Percentiles rank a stretch among this genome's conserved stretches.
Conservation (phyloP, 352 stramenopile species). For the Phytophthora colocasiae region DNA sequence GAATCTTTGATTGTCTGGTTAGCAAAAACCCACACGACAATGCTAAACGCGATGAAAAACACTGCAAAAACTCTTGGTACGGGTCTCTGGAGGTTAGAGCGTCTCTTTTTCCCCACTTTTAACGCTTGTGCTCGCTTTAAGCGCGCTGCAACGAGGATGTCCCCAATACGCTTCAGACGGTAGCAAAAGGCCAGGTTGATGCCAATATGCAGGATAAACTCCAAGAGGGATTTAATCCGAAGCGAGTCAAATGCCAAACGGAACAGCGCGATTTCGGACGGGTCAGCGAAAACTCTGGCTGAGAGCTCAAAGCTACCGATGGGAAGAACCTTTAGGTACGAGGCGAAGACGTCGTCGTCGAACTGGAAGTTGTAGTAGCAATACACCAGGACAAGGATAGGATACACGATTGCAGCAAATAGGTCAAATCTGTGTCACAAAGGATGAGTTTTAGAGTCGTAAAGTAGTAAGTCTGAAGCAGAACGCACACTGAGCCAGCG, state of each 20-base stretch:
- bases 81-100: slow-evolving; percentile 2
- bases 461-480: background rate
- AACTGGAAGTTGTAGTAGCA: slow-evolving; percentile 42
- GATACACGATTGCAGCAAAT: slow-evolving; percentile 34
- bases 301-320: slow-evolving; percentile 34
- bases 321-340: slow-evolving; percentile 29
- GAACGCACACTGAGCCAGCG: slow-evolving; percentile 30
- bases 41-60: slow-evolving; percentile 26
- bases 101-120: background rate
- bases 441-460: background rate
- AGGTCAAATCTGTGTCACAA: slow-evolving; percentile 36
- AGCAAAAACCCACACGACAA: slow-evolving; percentile 17
- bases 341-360: slow-evolving; percentile 22
- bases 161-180: slow-evolving; percentile 32
- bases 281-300: slow-evolving; percentile 28
- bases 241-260: slow-evolving; percentile 37
- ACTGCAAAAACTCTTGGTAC: slow-evolving; percentile 21
- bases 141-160: slow-evolving; percentile 14
- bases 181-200: slow-evolving; percentile 40
- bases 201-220: slow-evolving; percentile 33
- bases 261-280: slow-evolving; percentile 35
- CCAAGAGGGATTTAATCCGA: slow-evolving; percentile 27
- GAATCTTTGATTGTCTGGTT: slow-evolving; percentile 14
- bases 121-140: background rate
- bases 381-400: slow-evolving; percentile 32